phyloP scores from a whole-genome alignment of 208 protist genomes.

The Kentomonas sorsogonicus region DNA sequence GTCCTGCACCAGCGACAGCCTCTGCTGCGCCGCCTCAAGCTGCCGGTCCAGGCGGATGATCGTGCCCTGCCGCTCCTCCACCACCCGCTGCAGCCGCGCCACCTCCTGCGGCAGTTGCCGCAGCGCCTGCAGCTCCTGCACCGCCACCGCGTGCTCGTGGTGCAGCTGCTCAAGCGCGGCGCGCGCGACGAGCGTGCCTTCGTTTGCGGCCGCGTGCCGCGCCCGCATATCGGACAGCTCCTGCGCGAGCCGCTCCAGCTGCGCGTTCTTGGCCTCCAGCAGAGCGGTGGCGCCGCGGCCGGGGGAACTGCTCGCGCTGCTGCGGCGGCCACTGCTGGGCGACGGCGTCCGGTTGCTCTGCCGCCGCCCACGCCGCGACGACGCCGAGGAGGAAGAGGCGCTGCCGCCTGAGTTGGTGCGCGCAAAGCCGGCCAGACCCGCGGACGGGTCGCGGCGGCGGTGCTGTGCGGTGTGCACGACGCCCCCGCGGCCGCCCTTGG shows the following conservation, averaged over 20 bases:
- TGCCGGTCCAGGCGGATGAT: conserved; percentile 22
- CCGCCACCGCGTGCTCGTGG: conserved; percentile 20
- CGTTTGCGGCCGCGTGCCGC: not conserved
- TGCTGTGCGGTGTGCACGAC: not conserved
- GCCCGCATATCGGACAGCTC: conserved; percentile 14
- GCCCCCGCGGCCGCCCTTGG: not conserved
- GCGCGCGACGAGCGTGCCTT: conserved; percentile 7
- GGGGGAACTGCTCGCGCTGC: too few species aligned
- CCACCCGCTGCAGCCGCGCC: conserved; percentile 25
- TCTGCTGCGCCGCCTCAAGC: conserved; percentile 29
- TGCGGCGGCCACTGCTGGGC: conserved; percentile 13
- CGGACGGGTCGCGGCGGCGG: not conserved
- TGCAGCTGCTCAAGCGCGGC: conserved; percentile 22
- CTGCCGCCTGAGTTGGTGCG: too few species aligned
- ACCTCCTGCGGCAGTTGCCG: conserved; percentile 40
- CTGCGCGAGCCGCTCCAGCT: conserved; percentile 17
- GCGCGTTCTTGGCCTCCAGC: conserved; percentile 12
- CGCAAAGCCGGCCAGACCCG: too few species aligned
- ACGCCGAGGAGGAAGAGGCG: too few species aligned
- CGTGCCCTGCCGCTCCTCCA: conserved; percentile 26
- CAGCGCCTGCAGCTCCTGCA: conserved; percentile 33
- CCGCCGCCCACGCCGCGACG: not conserved
- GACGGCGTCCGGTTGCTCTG: conserved; percentile 10
- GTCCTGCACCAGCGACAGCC: too few species aligned
- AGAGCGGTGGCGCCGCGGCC: too few species aligned